phyloP scores from a whole-genome alignment of 306 rosid species.

The Prunus persica region Prunus_persica_NCBIv2 NC_034010.1:22654501-22655000 shows the following conservation, averaged over 20 bases:
- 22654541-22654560: not conserved
- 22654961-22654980: too few species aligned
- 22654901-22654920: too few species aligned
- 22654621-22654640: too few species aligned
- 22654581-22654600: not conserved
- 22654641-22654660: not conserved
- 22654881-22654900: too few species aligned
- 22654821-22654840: not conserved
- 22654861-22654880: too few species aligned
- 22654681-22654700: not conserved
- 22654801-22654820: not conserved
- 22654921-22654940: too few species aligned
- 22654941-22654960: too few species aligned
- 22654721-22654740: not conserved
- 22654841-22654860: conserved; percentile 4
- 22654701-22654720: not conserved
- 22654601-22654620: not conserved
- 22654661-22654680: conserved; percentile 2
- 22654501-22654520: too few species aligned
- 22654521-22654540: too few species aligned
- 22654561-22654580: not conserved
- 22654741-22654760: not conserved
- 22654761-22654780: not conserved
- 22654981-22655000: too few species aligned
- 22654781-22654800: not conserved